These are phyloP conservation scores for Suillus alpinus DNA, from an alignment of 768 basidiomycete species.

Conservation along the genomic window DNA sequence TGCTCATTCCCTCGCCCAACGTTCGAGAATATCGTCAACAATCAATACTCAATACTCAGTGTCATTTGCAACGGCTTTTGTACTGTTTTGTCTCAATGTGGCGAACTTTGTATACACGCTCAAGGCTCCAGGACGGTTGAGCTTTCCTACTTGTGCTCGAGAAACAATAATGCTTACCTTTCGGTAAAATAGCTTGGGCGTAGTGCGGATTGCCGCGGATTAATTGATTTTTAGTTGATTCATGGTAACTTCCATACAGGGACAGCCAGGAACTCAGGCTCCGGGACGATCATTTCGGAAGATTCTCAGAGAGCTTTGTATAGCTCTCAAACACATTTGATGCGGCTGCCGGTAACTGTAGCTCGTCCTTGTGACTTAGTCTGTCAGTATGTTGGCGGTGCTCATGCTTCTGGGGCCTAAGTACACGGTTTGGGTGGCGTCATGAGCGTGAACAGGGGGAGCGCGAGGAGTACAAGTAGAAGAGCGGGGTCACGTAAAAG, in stretches of 20 bases:
- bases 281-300: background rate
- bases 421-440: no score
- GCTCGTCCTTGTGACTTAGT: background rate
- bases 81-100: background rate
- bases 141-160: background rate
- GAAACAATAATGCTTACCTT: background rate
- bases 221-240: background rate
- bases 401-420: no score
- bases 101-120: background rate
- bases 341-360: background rate
- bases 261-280: background rate
- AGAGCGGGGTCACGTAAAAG: background rate
- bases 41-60: background rate
- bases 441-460: no score
- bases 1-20: background rate
- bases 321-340: background rate
- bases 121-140: no score
- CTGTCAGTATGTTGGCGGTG: background rate
- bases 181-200: background rate
- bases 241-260: background rate
- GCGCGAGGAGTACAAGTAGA: no score
- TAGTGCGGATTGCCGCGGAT: background rate
- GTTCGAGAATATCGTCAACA: background rate
- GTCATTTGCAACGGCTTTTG: background rate
- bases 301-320: background rate